phyloP scores from a whole-genome alignment of 352 stramenopile species.

The Phytophthora macrochlamydospora region DNA sequence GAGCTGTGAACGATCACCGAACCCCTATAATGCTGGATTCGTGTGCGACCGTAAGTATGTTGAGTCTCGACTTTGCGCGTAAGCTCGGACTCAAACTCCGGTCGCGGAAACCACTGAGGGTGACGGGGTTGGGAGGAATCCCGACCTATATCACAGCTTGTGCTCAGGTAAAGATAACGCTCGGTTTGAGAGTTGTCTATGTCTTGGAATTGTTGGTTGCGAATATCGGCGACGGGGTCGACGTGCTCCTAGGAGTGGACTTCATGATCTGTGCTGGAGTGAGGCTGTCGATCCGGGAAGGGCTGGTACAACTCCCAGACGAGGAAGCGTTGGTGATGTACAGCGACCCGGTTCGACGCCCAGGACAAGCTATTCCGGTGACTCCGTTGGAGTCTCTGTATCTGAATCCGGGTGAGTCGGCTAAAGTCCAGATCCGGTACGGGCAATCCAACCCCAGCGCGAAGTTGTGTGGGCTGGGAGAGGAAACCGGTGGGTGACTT shows the following conservation, averaged over 20 bases:
- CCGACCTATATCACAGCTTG: constrained; percentile 12
- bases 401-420: neutral
- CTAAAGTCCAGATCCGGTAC: neutral
- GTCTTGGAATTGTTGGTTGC: constrained; percentile 24
- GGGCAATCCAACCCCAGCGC: neutral
- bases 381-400: neutral
- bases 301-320: constrained; percentile 5
- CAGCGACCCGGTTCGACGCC: neutral
- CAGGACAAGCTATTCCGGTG: neutral
- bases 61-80: constrained; percentile 33
- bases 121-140: constrained; percentile 12
- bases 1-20: constrained; percentile 19
- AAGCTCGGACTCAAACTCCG: constrained; percentile 22
- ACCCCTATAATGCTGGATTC: constrained; percentile 25
- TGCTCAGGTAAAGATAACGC: constrained; percentile 26
- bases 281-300: constrained; percentile 6
- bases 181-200: constrained; percentile 26
- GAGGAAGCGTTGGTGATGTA: constrained; percentile 3
- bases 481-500: neutral
- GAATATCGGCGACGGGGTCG: constrained; percentile 25
- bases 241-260: constrained; percentile 34
- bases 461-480: neutral
- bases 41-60: constrained; percentile 24
- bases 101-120: neutral
- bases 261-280: constrained; percentile 38